Percentiles rank a stretch among this genome's conserved stretches.
These are phyloP conservation scores for Rhizopogon rudus DNA, from an alignment of 768 basidiomycete species.

Conservation along the genomic window DNA sequence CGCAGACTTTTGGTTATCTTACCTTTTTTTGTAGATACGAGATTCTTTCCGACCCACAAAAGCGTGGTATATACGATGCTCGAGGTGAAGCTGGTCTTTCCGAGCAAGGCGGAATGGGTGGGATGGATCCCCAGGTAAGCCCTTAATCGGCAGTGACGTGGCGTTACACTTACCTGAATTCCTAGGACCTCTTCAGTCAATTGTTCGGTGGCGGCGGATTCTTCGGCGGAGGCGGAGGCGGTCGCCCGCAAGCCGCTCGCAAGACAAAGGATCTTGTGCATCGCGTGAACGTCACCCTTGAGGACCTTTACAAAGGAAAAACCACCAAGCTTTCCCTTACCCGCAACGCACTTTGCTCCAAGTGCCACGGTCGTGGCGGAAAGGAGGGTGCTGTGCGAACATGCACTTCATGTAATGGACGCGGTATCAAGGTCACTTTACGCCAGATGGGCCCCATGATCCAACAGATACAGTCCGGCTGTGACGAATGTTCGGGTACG, in stretches of 20 bases:
- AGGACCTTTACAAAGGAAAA: slow-evolving; percentile 99
- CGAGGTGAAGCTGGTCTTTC: slow-evolving; percentile 89
- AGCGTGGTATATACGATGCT: slow-evolving; percentile 78
- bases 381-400: slow-evolving; percentile 91
- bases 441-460: slow-evolving; percentile 99
- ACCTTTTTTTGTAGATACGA: slow-evolving; percentile 61
- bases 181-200: slow-evolving; percentile 94
- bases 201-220: slow-evolving; percentile 85
- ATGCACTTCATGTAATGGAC: slow-evolving; percentile 78
- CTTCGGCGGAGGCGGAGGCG: slow-evolving; percentile 65
- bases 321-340: slow-evolving; percentile 96
- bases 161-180: background rate
- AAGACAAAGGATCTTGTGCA: slow-evolving; percentile 99
- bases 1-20: slow-evolving; percentile 3
- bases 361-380: slow-evolving; percentile 95
- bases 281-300: slow-evolving; percentile 92
- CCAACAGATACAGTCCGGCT: slow-evolving; percentile 95
- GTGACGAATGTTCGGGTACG: slow-evolving; percentile 89
- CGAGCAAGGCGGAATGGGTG: slow-evolving; percentile 85
- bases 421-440: slow-evolving; percentile 85
- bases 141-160: background rate
- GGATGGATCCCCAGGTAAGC: slow-evolving; percentile 92
- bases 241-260: slow-evolving; percentile 67
- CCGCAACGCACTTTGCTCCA: slow-evolving; percentile 88
- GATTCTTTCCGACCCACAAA: slow-evolving; percentile 84